Conservation (phyloP, 495 filamentous ascomycete species). For the Penicillium ochrochloron region DNA sequence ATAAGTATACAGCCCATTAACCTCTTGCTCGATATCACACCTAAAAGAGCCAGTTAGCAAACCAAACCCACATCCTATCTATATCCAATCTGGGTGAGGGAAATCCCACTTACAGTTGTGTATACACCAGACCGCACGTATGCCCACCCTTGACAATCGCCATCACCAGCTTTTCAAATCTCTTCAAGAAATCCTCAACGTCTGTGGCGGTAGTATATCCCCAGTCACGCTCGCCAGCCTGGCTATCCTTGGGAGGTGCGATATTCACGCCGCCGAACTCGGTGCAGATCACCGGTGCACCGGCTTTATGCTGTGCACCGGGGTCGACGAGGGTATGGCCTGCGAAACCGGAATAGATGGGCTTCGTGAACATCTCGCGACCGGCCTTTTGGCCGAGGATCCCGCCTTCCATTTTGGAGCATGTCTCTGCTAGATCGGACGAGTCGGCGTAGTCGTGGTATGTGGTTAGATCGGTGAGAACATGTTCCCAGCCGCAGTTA, state of each 20-base stretch:
- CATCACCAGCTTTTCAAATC: conserved; percentile 43
- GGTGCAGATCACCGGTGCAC: conserved; percentile 59
- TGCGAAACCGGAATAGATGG: conserved; percentile 36
- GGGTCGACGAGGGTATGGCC: conserved; percentile 39
- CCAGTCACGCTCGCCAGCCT: conserved; percentile 40
- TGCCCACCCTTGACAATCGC: conserved; percentile 41
- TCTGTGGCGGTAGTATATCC: conserved; percentile 46
- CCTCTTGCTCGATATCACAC: conserved; percentile 47
- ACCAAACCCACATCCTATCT: neutral
- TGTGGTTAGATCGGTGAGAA: conserved; percentile 60
- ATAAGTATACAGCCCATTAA: conserved; percentile 45
- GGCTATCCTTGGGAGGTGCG: conserved; percentile 40
- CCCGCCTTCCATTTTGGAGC: conserved; percentile 43
- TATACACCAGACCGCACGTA: conserved; percentile 45
- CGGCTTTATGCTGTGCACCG: conserved; percentile 48
- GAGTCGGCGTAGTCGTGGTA: conserved; percentile 65
- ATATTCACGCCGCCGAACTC: conserved; percentile 68
- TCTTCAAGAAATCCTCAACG: conserved; percentile 36
- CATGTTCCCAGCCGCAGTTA: conserved; percentile 69
- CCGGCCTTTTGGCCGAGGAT: conserved; percentile 52
- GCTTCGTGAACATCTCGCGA: conserved; percentile 53
- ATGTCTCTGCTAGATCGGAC: conserved; percentile 49
- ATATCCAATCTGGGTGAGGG: neutral
- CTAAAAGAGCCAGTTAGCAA: conserved; percentile 22
- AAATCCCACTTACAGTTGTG: conserved; percentile 39